phyloP scores from a whole-genome alignment of 179 eudicot genomes.

The Heliamphora pulchella region DNA sequence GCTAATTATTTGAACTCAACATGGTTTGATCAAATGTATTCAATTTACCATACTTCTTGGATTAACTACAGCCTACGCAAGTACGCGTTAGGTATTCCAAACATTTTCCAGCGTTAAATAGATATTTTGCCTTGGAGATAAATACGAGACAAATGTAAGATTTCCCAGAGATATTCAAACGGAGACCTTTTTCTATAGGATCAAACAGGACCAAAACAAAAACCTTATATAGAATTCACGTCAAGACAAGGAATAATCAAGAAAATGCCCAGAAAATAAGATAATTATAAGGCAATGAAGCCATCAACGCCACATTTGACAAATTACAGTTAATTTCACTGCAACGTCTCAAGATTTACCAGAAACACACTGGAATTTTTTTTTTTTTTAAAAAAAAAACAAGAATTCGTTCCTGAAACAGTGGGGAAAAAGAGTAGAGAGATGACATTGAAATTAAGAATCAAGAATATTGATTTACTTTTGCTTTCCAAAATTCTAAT shows the following conservation, averaged over 20 bases:
- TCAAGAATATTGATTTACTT: too few species aligned
- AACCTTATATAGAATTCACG: not conserved
- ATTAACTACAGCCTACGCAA: not conserved
- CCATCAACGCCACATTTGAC: not conserved
- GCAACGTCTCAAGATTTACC: not conserved
- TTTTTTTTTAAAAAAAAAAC: not conserved
- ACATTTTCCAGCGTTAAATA: not conserved
- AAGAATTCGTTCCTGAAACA: not conserved
- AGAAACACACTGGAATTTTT: not conserved
- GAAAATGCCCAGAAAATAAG: not conserved
- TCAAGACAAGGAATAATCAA: not conserved
- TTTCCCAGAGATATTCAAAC: not conserved
- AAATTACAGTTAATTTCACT: slow-evolving; percentile 3
- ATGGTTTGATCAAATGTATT: not conserved
- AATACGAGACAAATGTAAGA: not conserved
- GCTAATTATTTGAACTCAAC: not conserved
- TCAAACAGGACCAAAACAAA: not conserved
- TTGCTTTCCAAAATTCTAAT: not conserved
- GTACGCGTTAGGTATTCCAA: not conserved
- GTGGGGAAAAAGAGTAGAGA: not conserved
- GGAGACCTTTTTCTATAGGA: not conserved
- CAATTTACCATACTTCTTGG: not conserved
- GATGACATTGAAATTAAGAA: not conserved
- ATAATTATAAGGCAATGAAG: not conserved
- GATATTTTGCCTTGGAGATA: not conserved